A percentile compares a stretch with the other conserved stretches of the same genome.
phyloP scores from a whole-genome alignment of 768 basidiomycete species.

The Clavaria fumosa region DNA sequence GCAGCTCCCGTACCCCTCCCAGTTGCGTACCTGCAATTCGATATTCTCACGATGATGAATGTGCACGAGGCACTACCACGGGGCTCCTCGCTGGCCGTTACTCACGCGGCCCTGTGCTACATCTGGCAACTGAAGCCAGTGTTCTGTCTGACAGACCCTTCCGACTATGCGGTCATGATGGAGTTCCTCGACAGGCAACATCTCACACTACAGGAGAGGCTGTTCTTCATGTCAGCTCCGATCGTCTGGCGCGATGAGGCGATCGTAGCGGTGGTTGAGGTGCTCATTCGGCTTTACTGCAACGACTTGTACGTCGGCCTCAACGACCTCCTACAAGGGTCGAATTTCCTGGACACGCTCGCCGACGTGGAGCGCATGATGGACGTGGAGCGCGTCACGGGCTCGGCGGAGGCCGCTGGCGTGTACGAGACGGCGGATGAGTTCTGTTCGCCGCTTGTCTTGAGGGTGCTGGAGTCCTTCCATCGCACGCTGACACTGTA shows the following conservation, averaged over 20 bases:
- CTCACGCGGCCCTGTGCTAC: conserved; percentile 35
- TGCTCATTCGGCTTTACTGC: conserved; percentile 30
- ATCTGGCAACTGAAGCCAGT: conserved; percentile 28
- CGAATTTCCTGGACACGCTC: conserved; percentile 26
- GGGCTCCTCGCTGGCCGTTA: conserved; percentile 22
- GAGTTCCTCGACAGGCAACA: conserved; percentile 29
- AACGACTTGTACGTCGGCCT: conserved; percentile 29
- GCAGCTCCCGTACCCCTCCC: conserved; percentile 33
- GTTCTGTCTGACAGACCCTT: conserved; percentile 22
- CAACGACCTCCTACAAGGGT: conserved; percentile 19
- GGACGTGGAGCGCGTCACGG: conserved; percentile 9
- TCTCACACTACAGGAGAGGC: conserved; percentile 29
- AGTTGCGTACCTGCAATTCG: conserved; percentile 32
- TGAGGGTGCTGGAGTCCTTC: conserved; percentile 43
- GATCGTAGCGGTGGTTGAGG: conserved; percentile 19
- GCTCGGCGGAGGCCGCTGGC: not conserved
- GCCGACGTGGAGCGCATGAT: conserved; percentile 25
- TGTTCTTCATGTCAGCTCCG: conserved; percentile 35
- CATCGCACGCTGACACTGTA: conserved; percentile 70
- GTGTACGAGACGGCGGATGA: conserved; percentile 1
- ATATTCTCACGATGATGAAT: conserved; percentile 7
- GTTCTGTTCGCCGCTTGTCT: conserved; percentile 11
- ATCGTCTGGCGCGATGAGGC: conserved; percentile 33
- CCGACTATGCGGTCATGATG: conserved; percentile 13
- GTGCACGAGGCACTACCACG: conserved; percentile 28